Percentiles rank a stretch among this genome's conserved stretches.
These are phyloP conservation scores for Trichoderma sp. DNA, from an alignment of 2,329 filamentous ascomycete genomes.

Conservation along the genomic window DNA sequence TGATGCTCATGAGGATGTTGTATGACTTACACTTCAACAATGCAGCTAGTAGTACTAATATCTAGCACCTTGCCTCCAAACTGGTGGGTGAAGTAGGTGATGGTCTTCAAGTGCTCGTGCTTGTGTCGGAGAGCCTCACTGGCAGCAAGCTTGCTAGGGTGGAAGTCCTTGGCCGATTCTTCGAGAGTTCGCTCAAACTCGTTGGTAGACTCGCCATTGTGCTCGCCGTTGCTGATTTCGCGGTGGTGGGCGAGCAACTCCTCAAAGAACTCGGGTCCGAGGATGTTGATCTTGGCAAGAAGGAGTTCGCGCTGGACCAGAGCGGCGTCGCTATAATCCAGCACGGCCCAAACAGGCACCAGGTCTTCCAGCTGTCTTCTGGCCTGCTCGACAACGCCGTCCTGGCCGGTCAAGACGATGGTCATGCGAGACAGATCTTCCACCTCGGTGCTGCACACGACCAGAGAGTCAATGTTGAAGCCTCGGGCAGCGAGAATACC, in stretches of 20 bases:
- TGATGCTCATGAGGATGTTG: not conserved
- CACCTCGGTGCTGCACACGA: slow-evolving; percentile 97
- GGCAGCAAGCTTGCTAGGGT: slow-evolving; percentile 81
- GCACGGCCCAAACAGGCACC: slow-evolving; percentile 95
- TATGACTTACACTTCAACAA: slow-evolving; percentile 83
- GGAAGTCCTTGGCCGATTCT: slow-evolving; percentile 68
- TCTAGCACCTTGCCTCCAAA: slow-evolving; percentile 97
- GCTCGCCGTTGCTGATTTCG: slow-evolving; percentile 67
- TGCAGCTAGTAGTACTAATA: slow-evolving; percentile 98
- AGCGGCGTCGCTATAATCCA: slow-evolving; percentile 91
- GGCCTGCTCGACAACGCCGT: slow-evolving; percentile 96
- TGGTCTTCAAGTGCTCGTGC: slow-evolving; percentile 94
- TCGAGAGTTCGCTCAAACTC: slow-evolving; percentile 47
- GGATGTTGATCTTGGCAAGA: slow-evolving; percentile 92
- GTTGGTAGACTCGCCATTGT: slow-evolving; percentile 47
- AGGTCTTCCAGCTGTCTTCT: slow-evolving; percentile 93
- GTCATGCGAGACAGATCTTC: slow-evolving; percentile 98
- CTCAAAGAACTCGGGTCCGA: slow-evolving; percentile 97
- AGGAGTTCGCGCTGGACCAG: slow-evolving; percentile 95
- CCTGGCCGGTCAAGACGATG: slow-evolving; percentile 93
- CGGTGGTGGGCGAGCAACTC: slow-evolving; percentile 94
- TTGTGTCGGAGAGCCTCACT: slow-evolving; percentile 94
- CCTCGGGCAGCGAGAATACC: slow-evolving; percentile 93
- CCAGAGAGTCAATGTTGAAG: slow-evolving; percentile 98
- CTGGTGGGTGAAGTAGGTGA: slow-evolving; percentile 95